Conservation (phyloP, 192 early-diverging fungal genomes). For the Backusella macrospora region DNA sequence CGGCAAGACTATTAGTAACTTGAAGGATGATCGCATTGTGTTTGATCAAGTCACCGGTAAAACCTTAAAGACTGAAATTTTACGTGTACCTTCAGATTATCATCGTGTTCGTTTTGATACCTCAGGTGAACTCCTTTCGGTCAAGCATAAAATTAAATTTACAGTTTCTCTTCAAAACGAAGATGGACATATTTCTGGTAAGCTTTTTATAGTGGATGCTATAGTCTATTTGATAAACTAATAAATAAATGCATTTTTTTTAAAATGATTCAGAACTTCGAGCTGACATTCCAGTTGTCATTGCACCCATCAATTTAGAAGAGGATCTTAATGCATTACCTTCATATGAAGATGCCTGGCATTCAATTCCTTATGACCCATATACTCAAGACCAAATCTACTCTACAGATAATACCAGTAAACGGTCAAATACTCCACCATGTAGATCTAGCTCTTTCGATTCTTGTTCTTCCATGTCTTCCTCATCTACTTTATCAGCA, state of each 20-base stretch:
- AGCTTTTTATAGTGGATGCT: not conserved
- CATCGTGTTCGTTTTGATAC: constrained; percentile 25
- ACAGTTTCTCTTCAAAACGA: constrained; percentile 30
- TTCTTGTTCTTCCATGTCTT: not conserved
- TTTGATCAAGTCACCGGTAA: not conserved
- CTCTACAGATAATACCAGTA: not conserved
- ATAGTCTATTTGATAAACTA: not conserved
- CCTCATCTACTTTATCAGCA: constrained; percentile 6
- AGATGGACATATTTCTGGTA: constrained; percentile 45
- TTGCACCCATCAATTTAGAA: constrained; percentile 16
- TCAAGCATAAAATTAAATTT: constrained; percentile 43
- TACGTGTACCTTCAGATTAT: constrained; percentile 6
- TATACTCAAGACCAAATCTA: not conserved
- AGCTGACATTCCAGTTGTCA: constrained; percentile 36
- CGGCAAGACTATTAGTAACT: not conserved
- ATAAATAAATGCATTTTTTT: not conserved
- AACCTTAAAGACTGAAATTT: constrained; percentile 19
- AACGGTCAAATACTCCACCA: not conserved
- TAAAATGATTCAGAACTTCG: constrained; percentile 33
- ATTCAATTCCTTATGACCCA: constrained; percentile 25
- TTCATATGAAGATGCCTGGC: constrained; percentile 30
- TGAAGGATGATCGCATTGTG: constrained; percentile 18
- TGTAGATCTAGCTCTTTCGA: not conserved
- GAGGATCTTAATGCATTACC: constrained; percentile 30
- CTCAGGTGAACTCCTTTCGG: constrained; percentile 32